phyloP scores from a whole-genome alignment of 2,329 filamentous ascomycete species.

The Penicillium brevicompactum region DNA sequence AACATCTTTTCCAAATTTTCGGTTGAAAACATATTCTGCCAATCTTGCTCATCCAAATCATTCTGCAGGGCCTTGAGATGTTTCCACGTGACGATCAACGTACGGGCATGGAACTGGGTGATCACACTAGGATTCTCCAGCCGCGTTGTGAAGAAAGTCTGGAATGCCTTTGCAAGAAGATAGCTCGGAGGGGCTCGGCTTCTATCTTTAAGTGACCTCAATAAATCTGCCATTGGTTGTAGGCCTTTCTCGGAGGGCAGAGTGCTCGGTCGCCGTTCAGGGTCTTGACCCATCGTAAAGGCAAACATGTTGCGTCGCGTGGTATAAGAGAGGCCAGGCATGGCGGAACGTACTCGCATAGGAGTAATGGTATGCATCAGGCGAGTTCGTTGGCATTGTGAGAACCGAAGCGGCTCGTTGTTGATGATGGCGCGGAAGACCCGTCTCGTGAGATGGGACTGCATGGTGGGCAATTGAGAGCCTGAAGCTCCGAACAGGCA shows the following conservation, averaged over 20 bases:
- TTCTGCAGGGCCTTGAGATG: slow-evolving; percentile 54
- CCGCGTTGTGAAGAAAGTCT: slow-evolving; percentile 63
- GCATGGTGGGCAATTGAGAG: slow-evolving; percentile 36
- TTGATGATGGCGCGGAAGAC: slow-evolving; percentile 50
- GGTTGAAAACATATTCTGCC: slow-evolving; percentile 40
- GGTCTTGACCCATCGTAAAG: slow-evolving; percentile 46
- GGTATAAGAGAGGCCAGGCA: slow-evolving; percentile 38
- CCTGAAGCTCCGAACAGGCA: neutral
- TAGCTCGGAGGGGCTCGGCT: slow-evolving; percentile 64
- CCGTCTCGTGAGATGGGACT: slow-evolving; percentile 46
- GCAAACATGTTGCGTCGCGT: slow-evolving; percentile 37
- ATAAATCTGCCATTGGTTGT: slow-evolving; percentile 69
- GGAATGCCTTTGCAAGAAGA: slow-evolving; percentile 68
- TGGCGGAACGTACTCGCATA: slow-evolving; percentile 31
- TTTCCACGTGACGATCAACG: slow-evolving; percentile 61
- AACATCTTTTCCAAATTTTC: slow-evolving; percentile 45
- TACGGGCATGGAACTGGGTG: slow-evolving; percentile 68
- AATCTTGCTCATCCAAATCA: slow-evolving; percentile 34
- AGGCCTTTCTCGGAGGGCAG: slow-evolving; percentile 65
- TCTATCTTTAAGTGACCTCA: slow-evolving; percentile 63
- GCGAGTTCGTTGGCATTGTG: slow-evolving; percentile 38
- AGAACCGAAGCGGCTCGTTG: slow-evolving; percentile 45
- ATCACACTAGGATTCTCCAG: slow-evolving; percentile 52
- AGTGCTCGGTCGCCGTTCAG: slow-evolving; percentile 55
- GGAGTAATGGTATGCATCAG: slow-evolving; percentile 35